Conservation (phyloP, 176 grass and related monocot species). For the Triticum turgidum region DNA sequence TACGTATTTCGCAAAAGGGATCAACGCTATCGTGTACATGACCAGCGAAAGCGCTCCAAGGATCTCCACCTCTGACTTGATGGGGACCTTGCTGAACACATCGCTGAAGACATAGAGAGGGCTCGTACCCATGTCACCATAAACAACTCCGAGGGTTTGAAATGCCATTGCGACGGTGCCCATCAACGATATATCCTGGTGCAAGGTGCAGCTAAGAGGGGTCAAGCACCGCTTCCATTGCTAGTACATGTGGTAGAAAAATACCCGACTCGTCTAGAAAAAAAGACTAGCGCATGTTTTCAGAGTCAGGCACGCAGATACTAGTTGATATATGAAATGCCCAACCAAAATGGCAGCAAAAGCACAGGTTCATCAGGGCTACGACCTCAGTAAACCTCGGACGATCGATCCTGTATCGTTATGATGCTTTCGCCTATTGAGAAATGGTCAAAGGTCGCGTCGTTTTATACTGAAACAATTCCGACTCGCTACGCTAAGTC, state of each 20-base stretch:
- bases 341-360: background rate
- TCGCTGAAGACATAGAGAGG: conserved; percentile 97
- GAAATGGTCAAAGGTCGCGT: conserved; percentile 3
- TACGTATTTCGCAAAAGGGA: conserved; percentile 85
- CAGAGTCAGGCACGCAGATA: background rate
- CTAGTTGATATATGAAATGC: background rate
- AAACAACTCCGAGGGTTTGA: conserved; percentile 94
- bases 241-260: background rate
- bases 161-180: conserved; percentile 84
- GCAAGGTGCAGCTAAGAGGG: background rate
- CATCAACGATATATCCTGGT: conserved; percentile 69
- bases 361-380: background rate
- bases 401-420: background rate
- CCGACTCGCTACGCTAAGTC: background rate
- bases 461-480: background rate
- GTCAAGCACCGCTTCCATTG: conserved; percentile 11
- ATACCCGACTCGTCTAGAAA: too few relatives aligned
- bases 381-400: background rate
- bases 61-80: conserved; percentile 87
- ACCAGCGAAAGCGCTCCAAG: conserved; percentile 88
- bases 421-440: background rate
- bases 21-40: conserved; percentile 89
- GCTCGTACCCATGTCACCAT: conserved; percentile 96
- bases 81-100: conserved; percentile 95
- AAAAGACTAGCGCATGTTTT: background rate